Base-by-base conservation (phyloP, 169 alveolate species). In the Babesia ovata region DNA sequence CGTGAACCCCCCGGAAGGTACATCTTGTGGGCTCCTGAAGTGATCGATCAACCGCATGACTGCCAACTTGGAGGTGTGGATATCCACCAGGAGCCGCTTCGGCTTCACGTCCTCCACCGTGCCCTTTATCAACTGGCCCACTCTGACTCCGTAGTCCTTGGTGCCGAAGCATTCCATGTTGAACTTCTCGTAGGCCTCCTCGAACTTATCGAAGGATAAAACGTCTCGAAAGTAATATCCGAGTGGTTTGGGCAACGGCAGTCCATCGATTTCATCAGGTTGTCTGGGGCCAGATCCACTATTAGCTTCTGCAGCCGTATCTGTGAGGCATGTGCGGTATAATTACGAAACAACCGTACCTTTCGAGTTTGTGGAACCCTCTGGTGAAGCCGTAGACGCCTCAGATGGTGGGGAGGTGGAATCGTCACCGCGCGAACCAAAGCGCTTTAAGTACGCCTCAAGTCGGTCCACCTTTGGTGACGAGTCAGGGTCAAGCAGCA, bases 61-160 rank as follows among this genome's bases (percentile, higher is more conserved):
- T 2, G 84, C 90, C 48, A 75, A 29, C 52, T 50, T 60, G 19
- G 49, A 22, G 11, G 86, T 75, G 49, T 75, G 85, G 21, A 83
- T 67, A 39, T 83, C 90, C 29, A 83, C 86, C 33, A 52, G 36
- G 42, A 75, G 59, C 21, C 45, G 49, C 39, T 58, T 45, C 26
- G 67, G 69, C 17, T 33, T 39, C 29, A 83, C 86, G 22, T 28
- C 58, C 57, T 52, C 56, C 21, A 83, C 75, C 14, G 57, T 74
- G n/a, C 90, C 90, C 54, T 75, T 73, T 26, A 83, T 74, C 48
- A 74, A 28, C 63, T 75, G 85, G 12, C 90, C 90, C 12, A 53
- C 61, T 2, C 66, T 42, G 26, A 83, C 59, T 6, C 70, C 53
- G 54, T 63, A 83, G 42, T 74, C 90, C 69, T 65, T 54, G 13